These are phyloP conservation scores for Condylostoma magnum DNA, from an alignment of 169 alveolate species.

Conservation along the genomic window DNA sequence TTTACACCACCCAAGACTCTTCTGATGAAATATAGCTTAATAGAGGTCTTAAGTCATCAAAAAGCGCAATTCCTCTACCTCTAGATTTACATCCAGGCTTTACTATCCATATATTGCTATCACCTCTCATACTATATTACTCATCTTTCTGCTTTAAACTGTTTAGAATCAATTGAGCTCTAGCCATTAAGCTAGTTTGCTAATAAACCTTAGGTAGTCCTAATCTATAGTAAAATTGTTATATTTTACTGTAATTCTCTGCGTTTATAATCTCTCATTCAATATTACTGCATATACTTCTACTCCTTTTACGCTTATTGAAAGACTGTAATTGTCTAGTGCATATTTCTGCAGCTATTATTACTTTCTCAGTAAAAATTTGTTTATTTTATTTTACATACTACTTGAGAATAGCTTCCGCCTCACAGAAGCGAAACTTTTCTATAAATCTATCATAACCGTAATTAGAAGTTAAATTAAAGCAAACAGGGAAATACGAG, in stretches of 20 bases:
- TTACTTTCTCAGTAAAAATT: neutral
- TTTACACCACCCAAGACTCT: constrained; percentile 66
- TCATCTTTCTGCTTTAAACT: neutral
- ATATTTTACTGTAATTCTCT: too few species aligned
- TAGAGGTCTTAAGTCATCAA: neutral
- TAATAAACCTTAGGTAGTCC: too few species aligned
- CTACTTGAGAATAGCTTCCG: neutral
- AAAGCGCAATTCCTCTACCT: neutral
- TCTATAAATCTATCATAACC: neutral
- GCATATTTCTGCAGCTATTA: neutral
- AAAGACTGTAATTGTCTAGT: too few species aligned
- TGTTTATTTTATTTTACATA: neutral
- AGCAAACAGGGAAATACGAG: constrained; percentile 20
- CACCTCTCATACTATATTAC: constrained; percentile 34
- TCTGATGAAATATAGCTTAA: neutral
- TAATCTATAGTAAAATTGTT: too few species aligned
- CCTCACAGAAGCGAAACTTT: neutral
- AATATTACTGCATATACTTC: too few species aligned
- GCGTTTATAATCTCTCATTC: too few species aligned
- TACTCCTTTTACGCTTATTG: too few species aligned
- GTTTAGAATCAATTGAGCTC: too few species aligned
- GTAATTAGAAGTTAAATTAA: neutral
- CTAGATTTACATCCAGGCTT: constrained; percentile 54
- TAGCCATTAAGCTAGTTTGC: too few species aligned
- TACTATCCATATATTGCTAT: constrained; percentile 61